A percentile compares a stretch with the other conserved stretches of the same genome.
Evolutionary conservation across 2,329 filamentous ascomycete species (phyloP).

Genomic region (Trematosphaeria pertusa): DNA sequence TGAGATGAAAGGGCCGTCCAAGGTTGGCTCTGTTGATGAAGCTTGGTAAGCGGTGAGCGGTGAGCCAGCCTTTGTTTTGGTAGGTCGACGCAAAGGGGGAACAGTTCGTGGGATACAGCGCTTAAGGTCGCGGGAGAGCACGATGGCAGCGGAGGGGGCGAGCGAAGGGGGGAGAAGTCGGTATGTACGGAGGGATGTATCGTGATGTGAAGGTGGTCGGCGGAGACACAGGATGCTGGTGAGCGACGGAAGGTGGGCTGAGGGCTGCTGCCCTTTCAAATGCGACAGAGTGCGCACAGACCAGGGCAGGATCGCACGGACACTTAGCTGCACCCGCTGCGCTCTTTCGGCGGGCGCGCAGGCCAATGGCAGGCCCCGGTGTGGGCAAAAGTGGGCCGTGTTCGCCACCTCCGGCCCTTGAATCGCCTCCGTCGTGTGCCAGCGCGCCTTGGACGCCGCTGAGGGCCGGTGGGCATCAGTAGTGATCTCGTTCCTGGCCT

Average conservation of each 20-base stretch:
- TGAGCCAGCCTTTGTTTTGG: conserved; percentile 14
- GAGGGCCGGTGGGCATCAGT: too few species aligned
- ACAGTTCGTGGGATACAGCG: background rate
- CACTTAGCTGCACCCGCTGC: background rate
- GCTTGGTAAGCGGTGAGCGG: conserved; percentile 25
- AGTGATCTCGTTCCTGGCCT: background rate
- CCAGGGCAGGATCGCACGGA: too few species aligned
- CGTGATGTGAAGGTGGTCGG: conserved; percentile 8
- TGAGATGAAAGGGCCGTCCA: too few species aligned
- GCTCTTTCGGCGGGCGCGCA: too few species aligned
- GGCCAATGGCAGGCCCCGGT: too few species aligned
- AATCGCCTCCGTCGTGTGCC: background rate
- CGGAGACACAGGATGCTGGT: background rate
- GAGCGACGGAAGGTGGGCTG: conserved; percentile 10
- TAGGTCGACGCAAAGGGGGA: too few species aligned
- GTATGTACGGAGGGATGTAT: conserved; percentile 10
- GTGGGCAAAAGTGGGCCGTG: background rate
- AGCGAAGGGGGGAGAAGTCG: conserved; percentile 2
- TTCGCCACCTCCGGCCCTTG: background rate
- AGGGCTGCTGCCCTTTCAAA: conserved; percentile 20
- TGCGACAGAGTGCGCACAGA: too few species aligned
- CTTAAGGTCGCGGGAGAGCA: conserved; percentile 1
- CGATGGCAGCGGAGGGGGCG: conserved; percentile 1
- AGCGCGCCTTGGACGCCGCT: background rate
- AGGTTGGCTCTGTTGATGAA: conserved; percentile 22